Evolutionary conservation across 257 asterid genomes (phyloP), one percentile per base, ranked within the genome.

Genomic region (Rehmannia glutinosa): DNA sequence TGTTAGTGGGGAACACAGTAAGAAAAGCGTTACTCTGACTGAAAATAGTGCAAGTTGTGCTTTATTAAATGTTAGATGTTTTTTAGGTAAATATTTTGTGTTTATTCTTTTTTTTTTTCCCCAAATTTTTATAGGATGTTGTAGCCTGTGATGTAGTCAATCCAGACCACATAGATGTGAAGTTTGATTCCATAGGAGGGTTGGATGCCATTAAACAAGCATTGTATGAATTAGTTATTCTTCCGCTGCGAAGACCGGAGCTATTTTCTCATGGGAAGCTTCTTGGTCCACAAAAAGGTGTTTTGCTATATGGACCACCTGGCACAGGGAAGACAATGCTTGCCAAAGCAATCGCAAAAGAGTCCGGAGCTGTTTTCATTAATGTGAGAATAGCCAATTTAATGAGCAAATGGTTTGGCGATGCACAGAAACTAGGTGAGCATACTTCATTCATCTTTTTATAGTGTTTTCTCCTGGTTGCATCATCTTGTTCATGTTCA

Each of bases 321-420:
- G 60, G 60, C 35, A 53, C 60, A 0, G 60, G 60, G 36, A 53
- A 53, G 60, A 53, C 60, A 5, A 53, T 53, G 60, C 60, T 53
- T 25, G 60, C 60, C 9, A 53, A 53, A 53, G 60, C 60, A 3
- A 53, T 53, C 10, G 60, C 60, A 4, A 53, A 53, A 53, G 60
- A 53, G 36, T 53, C 60, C 3, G 60, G 38, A 53, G 60, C 60
- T 53, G 60, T 53, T 11, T 53, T 53, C 60, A 11, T 53, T 10
- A 53, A 53, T 13, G 20, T 53, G 36, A 53, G 38, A 24, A 24
- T 53, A 0, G 2, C 60, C 36, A 53, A 53, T 13, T 25, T 53
- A n/a, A 53, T 53, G 60, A 27, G 36, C 36, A 53, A 53, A 13
- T 53, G 60, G 60, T 25, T 53, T 13, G 60, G 60, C 9, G 60